phyloP scores from a whole-genome alignment of 1,284 basidiomycete species.

The Bondarzewia mesenterica region DNA sequence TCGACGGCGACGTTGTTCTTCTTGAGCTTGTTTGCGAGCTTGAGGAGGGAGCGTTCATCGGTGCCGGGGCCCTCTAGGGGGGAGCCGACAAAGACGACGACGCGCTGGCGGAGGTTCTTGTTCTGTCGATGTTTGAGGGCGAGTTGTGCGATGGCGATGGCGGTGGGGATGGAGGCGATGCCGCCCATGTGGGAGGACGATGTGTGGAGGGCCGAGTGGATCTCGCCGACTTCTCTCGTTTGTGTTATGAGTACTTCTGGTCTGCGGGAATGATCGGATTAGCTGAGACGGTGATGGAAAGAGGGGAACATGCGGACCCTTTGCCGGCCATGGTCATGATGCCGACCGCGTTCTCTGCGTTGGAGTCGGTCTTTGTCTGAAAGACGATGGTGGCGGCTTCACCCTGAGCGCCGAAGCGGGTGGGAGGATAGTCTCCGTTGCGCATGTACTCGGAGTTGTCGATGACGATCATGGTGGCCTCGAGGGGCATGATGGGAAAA shows the following conservation, averaged over 20 bases:
- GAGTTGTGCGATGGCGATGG: constrained; percentile 90
- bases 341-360: constrained; percentile 96
- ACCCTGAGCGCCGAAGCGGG: constrained; percentile 82
- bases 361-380: constrained; percentile 88
- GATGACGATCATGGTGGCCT: constrained; percentile 89
- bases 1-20: constrained; percentile 99
- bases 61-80: constrained; percentile 62
- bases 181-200: constrained; percentile 71
- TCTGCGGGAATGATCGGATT: constrained; percentile 31
- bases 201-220: constrained; percentile 74
- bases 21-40: constrained; percentile 94
- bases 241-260: constrained; percentile 95
- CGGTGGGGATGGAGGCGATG: constrained; percentile 77
- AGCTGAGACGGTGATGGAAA: not conserved
- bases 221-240: constrained; percentile 91
- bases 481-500: constrained; percentile 71
- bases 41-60: constrained; percentile 67
- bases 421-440: constrained; percentile 91
- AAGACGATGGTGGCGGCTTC: constrained; percentile 92
- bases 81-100: constrained; percentile 90
- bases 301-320: constrained; percentile 46
- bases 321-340: constrained; percentile 98
- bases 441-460: constrained; percentile 96
- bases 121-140: constrained; percentile 98
- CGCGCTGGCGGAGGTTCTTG: constrained; percentile 94